Evolutionary conservation across 2,329 filamentous ascomycete genomes (phyloP), one percentile per base, ranked within the genome.

Genomic region (Penicillium corylophilum): DNA sequence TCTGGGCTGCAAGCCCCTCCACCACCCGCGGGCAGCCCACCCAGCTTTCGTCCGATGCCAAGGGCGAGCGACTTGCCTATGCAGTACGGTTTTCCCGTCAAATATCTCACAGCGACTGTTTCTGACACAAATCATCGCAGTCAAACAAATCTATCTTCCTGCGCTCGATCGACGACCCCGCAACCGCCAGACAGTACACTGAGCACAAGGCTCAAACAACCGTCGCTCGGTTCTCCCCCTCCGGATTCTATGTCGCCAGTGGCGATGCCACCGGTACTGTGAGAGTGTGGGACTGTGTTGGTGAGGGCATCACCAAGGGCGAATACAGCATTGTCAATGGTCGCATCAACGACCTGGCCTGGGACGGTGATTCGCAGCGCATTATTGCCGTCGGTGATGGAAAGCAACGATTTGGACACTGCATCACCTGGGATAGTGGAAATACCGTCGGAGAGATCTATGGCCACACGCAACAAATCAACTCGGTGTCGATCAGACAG

Each of bases 71-170:
- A 60, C 86, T 99, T 75, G 88, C 90, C 53, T 99, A 99, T 73
- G 90, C 93, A 55, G 91, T 95, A 80, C 72, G 86, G 74, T 46
- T 31, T 44, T 54, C 16, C 46, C 20, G n/a, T 23, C 16, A 13
- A 22, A 15, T 44, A 15, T 38, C 15, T n/a, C 22, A 3, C 5
- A n/a, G 2, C 1, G 9, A 24, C 2, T n/a, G 3, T 15, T 31
- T 39, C 49, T 57, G 22, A 54, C 44, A 12, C 8, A 54, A 18
- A 22, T 24, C 24, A 46, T n/a, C 44, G 12, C 63, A 95, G 90
- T 93, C 91, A 47, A 92, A 90, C 68, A 97, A 97, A 79, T 97
- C 93, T 56, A 87, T 99, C 74, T 97, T 96, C 76, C 81, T 99
- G 43, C 90, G 94, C 63, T 92, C 87, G 57, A 96, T 99, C 77